Conservation (phyloP, 2,329 filamentous ascomycete genomes). For the Aspergillus tubingensis region DNA sequence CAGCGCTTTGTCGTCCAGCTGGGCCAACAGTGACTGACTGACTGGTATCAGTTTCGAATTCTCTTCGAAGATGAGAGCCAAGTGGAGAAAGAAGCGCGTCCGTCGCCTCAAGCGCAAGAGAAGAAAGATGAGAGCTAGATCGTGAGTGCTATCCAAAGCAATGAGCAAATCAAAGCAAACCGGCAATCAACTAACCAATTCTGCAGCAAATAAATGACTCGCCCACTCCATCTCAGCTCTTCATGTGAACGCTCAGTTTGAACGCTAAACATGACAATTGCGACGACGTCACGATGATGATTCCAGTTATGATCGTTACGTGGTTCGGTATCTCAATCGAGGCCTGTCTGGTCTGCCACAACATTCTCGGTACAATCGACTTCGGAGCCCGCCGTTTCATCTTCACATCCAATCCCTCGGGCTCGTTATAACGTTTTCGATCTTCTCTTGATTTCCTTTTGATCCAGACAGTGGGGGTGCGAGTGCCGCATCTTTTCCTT, state of each 20-base stretch:
- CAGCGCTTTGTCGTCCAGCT: conserved; percentile 2
- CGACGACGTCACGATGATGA: conserved; percentile 36
- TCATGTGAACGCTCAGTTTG: conserved; percentile 38
- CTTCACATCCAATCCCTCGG: conserved; percentile 29
- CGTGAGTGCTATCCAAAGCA: conserved; percentile 62
- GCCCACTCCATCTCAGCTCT: conserved; percentile 57
- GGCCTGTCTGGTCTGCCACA: conserved; percentile 24
- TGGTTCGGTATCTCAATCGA: conserved; percentile 27
- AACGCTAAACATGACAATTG: conserved; percentile 42
- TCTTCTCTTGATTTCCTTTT: conserved; percentile 19
- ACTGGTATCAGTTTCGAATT: conserved; percentile 30
- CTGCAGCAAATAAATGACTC: conserved; percentile 68
- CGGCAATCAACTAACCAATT: conserved; percentile 35
- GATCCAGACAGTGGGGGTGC: conserved; percentile 24
- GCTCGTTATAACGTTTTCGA: conserved; percentile 34
- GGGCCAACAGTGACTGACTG: conserved; percentile 18
- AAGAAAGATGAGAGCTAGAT: conserved; percentile 98
- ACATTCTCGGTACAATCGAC: conserved; percentile 19
- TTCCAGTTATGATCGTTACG: conserved; percentile 33
- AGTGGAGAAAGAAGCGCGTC: conserved; percentile 99
- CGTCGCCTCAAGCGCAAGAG: conserved; percentile 99
- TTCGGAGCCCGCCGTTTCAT: conserved; percentile 33
- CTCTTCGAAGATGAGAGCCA: conserved; percentile 74
- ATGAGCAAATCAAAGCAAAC: conserved; percentile 3
- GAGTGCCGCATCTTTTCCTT: conserved; percentile 22